Evolutionary conservation across 2,329 filamentous ascomycete species (phyloP), one percentile per base, ranked within the genome.

Genomic region (Stachybotrys chlorohalonatus): DNA sequence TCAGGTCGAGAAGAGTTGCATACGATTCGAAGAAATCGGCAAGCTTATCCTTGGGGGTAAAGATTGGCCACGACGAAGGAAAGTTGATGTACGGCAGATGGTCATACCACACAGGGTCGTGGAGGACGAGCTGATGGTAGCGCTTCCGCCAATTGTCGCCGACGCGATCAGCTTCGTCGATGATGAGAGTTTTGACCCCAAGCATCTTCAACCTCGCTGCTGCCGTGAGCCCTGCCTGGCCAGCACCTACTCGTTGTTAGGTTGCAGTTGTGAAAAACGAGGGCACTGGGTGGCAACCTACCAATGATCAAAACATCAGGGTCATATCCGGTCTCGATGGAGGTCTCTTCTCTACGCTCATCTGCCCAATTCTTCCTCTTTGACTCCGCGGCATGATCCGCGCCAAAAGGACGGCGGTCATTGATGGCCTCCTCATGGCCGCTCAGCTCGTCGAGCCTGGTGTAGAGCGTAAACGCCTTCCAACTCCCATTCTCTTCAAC

Each of bases 1-100:
- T 85, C 47, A 89, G 75, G 60, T 89, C 86, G n/a, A 89, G 73
- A 0, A 82, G 67, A 6, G 72, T 77, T 1, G 79, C 85, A 59
- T 89, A 89, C 0, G 78, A 71, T 59, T 87, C 84, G 57, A 89
- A 83, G 69, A 82, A 89, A 48, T 87, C 82, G 1, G 76, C 86
- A 0, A 88, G 71, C 63, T 89, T 89, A 66, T 89, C 85, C 63
- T 88, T 89, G 6, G 85, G 84, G 0, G 84, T 87, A 65, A 86
- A 89, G 15, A 86, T 71, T 4, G 85, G 85, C 85, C 85, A 89
- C 53, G 77, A 76, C 0, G 75, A 63, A 0, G 85, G 86, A 63
- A 88, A 89, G 0, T 72, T 70, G 5, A 89, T 60, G 64, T 86
- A 89, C 0, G 85, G 82, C 71, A 87, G 70, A 61, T 83, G 79